phyloP scores from a whole-genome alignment of 2,329 filamentous ascomycete genomes.

The Fusarium floridanum region DNA sequence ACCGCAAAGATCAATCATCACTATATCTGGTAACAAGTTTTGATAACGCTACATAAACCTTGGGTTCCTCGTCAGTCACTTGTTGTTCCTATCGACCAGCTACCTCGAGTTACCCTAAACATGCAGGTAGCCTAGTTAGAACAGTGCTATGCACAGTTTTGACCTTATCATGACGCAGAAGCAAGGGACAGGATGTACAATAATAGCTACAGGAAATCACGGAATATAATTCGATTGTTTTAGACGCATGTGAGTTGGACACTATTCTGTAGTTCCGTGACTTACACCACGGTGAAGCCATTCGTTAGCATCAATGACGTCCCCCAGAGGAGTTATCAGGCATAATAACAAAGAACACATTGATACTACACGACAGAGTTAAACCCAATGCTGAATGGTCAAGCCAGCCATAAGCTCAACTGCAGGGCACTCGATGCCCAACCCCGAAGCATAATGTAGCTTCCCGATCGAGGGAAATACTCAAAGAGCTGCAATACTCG shows the following conservation, averaged over 20 bases:
- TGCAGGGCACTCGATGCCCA: not conserved
- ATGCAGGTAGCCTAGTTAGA: not conserved
- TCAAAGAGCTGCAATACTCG: not conserved
- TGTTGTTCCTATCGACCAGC: not conserved
- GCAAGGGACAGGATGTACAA: not conserved
- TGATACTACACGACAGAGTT: too few relatives aligned
- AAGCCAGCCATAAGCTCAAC: not conserved
- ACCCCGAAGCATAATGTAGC: not conserved
- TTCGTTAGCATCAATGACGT: too few relatives aligned
- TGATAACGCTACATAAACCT: not conserved
- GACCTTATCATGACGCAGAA: not conserved
- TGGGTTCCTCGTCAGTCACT: not conserved
- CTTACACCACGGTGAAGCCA: too few relatives aligned
- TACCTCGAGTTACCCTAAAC: not conserved
- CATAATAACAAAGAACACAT: too few relatives aligned
- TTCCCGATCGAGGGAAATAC: not conserved
- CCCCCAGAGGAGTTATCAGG: too few relatives aligned
- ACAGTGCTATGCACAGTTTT: not conserved
- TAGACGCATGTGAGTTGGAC: not conserved
- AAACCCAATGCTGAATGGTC: not conserved
- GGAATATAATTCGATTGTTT: not conserved
- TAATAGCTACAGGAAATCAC: not conserved
- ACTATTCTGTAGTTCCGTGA: not conserved
- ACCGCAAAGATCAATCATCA: not conserved
- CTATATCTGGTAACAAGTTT: not conserved